Evolutionary conservation across 208 protist species (phyloP), one percentile per base, ranked within the genome.

Genomic region (Herpetomonas samuelpessoai): DNA sequence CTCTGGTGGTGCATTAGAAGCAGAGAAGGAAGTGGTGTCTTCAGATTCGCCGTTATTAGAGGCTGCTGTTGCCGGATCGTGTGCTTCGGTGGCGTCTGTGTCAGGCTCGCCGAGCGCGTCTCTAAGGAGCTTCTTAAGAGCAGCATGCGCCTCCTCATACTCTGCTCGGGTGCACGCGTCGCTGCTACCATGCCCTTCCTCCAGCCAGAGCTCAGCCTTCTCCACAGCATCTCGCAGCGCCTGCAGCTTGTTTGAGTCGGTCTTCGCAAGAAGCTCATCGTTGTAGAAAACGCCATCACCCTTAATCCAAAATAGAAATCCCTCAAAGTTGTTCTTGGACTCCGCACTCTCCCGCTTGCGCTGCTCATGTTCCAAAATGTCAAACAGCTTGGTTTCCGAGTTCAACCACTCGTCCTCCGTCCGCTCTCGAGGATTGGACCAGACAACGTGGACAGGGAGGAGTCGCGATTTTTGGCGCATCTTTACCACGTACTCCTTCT

Each of bases 291-390:
- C 62, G 16, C 80, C 86, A 4, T 93, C 84, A 22, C 68, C 57
- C 57, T 90, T 89, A 9, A 61, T 59, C 80, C 81, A 93, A 53
- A 91, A 88, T 10, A 96, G 56, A 62, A 81, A 96, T 2, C 76
- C 48, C 62, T 93, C 83, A n/a, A 96, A 62, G 46, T 92, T 79
- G 65, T 96, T 96, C 54, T 91, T 93, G 7, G 86, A 75, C 19
- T 62, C 62, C 12, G 81, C 70, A 25, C 74, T 59, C 21, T 82
- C 69, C 18, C 79, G 76, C 61, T 88, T 91, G n/a, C 56, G 56
- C 26, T 76, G 52, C 55, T 93, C 89, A n/a, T 81, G 53, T 14
- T 73, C 61, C 48, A 81, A 71, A 24, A 93, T 71, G 4, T 63
- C 22, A 12, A 46, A 9, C 22, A 96, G 58, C 57, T 79, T 91